These are phyloP conservation scores for Pisolithus orientalis DNA, from an alignment of 768 basidiomycete species.

Conservation along the genomic window DNA sequence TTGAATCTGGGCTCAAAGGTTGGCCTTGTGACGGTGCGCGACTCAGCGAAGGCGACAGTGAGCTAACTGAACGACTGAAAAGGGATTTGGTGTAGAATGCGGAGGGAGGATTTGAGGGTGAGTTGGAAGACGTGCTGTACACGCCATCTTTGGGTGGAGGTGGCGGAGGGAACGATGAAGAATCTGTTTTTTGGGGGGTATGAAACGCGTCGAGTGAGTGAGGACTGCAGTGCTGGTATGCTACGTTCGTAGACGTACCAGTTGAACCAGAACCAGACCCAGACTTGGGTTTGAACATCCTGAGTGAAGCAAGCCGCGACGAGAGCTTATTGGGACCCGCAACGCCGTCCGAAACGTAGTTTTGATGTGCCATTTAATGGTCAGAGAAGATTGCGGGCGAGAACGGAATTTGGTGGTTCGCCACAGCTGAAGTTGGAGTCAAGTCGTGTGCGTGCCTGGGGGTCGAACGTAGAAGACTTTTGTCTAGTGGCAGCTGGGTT, in stretches of 20 bases:
- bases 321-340: constrained; percentile 14
- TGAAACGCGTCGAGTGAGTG: neutral
- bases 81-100: constrained; percentile 26
- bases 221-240: neutral
- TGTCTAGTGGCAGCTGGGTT: no score
- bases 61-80: constrained; percentile 39
- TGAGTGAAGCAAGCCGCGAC: constrained; percentile 37
- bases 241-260: neutral
- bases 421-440: neutral
- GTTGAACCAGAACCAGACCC: constrained; percentile 1
- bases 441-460: neutral
- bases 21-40: neutral
- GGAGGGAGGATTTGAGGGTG: constrained; percentile 5
- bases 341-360: constrained; percentile 5
- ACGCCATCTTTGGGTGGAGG: constrained; percentile 61
- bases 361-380: constrained; percentile 5
- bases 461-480: no score
- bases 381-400: no score
- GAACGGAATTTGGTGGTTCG: neutral
- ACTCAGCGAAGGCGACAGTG: constrained; percentile 36
- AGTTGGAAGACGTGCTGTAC: constrained; percentile 27
- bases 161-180: constrained; percentile 41
- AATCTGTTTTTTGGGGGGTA: constrained; percentile 5
- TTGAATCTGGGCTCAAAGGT: constrained; percentile 8
- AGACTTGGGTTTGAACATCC: constrained; percentile 35